Conservation (phyloP, 2,329 filamentous ascomycete species). For the Xylariales sp. region DNA sequence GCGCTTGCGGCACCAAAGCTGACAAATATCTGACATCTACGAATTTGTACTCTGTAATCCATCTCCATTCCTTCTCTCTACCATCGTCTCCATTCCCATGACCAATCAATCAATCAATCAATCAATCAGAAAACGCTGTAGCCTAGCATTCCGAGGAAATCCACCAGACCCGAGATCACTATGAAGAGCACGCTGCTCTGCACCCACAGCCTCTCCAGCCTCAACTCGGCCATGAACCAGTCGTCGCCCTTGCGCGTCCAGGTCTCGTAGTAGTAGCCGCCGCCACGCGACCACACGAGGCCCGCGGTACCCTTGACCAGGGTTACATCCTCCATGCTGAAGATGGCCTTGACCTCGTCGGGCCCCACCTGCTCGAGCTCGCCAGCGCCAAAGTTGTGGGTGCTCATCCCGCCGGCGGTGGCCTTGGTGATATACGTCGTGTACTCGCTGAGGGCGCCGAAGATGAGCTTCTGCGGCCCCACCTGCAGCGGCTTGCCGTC, state of each 20-base stretch:
- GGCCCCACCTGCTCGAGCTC: slow-evolving; percentile 18
- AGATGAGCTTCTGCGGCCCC: slow-evolving; percentile 1
- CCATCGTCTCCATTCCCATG: no score
- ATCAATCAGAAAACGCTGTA: no score
- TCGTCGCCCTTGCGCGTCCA: slow-evolving; percentile 16
- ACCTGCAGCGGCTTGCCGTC: slow-evolving; percentile 8
- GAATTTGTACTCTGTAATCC: no score
- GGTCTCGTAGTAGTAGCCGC: slow-evolving; percentile 17
- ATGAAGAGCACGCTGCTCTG: no score
- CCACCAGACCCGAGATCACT: no score
- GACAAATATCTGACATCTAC: no score
- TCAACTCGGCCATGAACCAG: slow-evolving; percentile 17
- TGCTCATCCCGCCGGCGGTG: slow-evolving; percentile 15
- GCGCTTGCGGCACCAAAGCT: no score
- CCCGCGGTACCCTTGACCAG: slow-evolving; percentile 10
- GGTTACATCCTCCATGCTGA: slow-evolving; percentile 16
- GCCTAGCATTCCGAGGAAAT: no score
- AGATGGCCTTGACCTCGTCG: slow-evolving; percentile 19
- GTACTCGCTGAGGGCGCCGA: slow-evolving; percentile 9
- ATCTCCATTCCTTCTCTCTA: no score
- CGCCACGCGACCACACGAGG: slow-evolving; percentile 17
- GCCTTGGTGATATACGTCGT: slow-evolving; percentile 14
- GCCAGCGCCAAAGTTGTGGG: slow-evolving; percentile 17
- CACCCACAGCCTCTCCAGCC: slow-evolving; percentile 16
- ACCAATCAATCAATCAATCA: no score